These are phyloP conservation scores for Paraconiothyrium sp. DNA, from an alignment of 2,329 filamentous ascomycete genomes.

Conservation along the genomic window DNA sequence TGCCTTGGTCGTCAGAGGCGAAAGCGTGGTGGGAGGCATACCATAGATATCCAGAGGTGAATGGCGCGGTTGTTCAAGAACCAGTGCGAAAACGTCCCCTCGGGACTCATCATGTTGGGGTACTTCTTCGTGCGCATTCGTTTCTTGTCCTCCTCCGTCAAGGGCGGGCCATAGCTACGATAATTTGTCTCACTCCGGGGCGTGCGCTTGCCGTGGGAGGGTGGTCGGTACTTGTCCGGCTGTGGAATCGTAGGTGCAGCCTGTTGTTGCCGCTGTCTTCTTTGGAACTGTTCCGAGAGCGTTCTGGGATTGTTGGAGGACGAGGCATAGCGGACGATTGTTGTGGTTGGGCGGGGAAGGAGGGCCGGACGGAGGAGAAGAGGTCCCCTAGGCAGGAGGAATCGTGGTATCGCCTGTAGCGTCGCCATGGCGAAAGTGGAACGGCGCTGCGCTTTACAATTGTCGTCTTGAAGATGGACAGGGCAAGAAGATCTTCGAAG, in stretches of 20 bases:
- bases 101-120: constrained; percentile 86
- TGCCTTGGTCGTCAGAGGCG: not conserved
- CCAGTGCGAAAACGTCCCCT: constrained; percentile 83
- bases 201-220: constrained; percentile 82
- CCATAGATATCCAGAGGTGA: constrained; percentile 85
- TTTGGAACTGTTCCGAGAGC: constrained; percentile 43
- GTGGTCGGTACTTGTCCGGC: constrained; percentile 88
- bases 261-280: constrained; percentile 44
- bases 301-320: constrained; percentile 30
- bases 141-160: constrained; percentile 71
- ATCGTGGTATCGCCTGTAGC: constrained; percentile 46
- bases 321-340: constrained; percentile 45
- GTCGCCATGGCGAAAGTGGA: constrained; percentile 40
- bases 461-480: constrained; percentile 24
- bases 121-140: constrained; percentile 77
- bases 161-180: constrained; percentile 77
- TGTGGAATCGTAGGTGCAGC: constrained; percentile 73
- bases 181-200: constrained; percentile 64
- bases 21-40: constrained; percentile 55
- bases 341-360: constrained; percentile 26
- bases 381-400: constrained; percentile 42
- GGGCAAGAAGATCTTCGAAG: constrained; percentile 22
- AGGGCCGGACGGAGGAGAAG: constrained; percentile 35
- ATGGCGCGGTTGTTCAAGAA: constrained; percentile 81
- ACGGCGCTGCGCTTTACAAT: constrained; percentile 28